Evolutionary conservation across 192 early-diverging fungal genomes (phyloP).

Genomic region (Haplosporangium gracile): DNA sequence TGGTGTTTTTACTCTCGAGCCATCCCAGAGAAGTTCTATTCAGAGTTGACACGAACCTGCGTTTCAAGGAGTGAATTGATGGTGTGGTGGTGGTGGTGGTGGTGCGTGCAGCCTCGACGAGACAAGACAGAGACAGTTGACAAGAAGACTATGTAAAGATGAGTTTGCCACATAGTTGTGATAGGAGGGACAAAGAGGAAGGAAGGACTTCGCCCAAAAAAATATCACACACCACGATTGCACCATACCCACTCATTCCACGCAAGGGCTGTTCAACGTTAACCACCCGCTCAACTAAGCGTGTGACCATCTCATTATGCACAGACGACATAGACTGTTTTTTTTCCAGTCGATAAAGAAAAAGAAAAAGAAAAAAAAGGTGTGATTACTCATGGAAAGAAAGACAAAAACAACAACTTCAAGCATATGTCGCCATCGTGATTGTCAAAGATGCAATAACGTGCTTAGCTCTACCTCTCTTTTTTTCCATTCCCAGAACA

Average conservation of each 20-base stretch:
- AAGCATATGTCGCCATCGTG: conserved; percentile 11
- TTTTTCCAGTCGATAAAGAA: background rate
- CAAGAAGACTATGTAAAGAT: too few species aligned
- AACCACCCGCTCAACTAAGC: background rate
- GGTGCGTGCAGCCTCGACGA: too few species aligned
- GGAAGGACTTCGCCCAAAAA: background rate
- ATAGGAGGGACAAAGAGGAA: background rate
- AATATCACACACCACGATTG: background rate
- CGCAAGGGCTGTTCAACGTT: background rate
- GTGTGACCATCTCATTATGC: background rate
- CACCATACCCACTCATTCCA: background rate
- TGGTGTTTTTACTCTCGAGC: too few species aligned
- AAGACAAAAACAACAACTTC: background rate
- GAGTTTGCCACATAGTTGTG: too few species aligned
- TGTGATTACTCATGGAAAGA: background rate
- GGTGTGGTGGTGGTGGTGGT: too few species aligned
- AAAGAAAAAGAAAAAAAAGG: background rate
- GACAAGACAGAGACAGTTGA: too few species aligned
- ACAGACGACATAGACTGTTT: background rate
- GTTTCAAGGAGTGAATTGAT: too few species aligned
- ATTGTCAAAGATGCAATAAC: conserved; percentile 2
- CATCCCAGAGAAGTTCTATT: too few species aligned
- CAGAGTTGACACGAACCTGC: too few species aligned
- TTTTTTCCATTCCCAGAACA: background rate
- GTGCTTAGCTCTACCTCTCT: background rate